These are phyloP conservation scores for Vitis hybrid DNA, from an alignment of 177 flowering plant genomes.

Conservation along the genomic window DNA sequence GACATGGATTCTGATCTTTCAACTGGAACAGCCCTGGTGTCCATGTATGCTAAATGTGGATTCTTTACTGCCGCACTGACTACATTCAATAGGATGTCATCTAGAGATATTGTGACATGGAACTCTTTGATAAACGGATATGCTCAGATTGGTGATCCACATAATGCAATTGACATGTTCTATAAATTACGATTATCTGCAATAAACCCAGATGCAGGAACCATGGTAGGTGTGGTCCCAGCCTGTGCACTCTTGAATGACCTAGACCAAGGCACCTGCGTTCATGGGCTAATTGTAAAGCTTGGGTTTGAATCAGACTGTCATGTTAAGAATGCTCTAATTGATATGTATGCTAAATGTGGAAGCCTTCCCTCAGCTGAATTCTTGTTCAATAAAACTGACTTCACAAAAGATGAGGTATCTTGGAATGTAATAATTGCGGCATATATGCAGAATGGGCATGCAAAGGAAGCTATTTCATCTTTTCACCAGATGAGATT, in stretches of 20 bases:
- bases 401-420: constrained; percentile 46
- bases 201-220: constrained; percentile 53
- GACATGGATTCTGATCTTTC: constrained; percentile 42
- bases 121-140: constrained; percentile 68
- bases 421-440: constrained; percentile 75
- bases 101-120: constrained; percentile 65
- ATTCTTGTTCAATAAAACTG: constrained; percentile 40
- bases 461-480: constrained; percentile 51
- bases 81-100: constrained; percentile 43
- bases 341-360: constrained; percentile 76
- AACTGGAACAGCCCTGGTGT: constrained; percentile 55
- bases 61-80: constrained; percentile 37
- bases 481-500: constrained; percentile 55
- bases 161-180: constrained; percentile 45
- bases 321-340: constrained; percentile 60
- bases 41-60: constrained; percentile 70
- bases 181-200: constrained; percentile 36
- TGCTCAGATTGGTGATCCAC: constrained; percentile 54
- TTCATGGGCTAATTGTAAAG: constrained; percentile 57
- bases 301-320: constrained; percentile 51
- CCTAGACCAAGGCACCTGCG: constrained; percentile 38
- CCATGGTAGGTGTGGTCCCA: constrained; percentile 64
- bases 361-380: constrained; percentile 49
- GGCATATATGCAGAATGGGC: constrained; percentile 57
- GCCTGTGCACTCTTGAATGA: constrained; percentile 51